These are phyloP conservation scores for Botryotinia narcissicola DNA, from an alignment of 2,329 filamentous ascomycete species.

Conservation along the genomic window DNA sequence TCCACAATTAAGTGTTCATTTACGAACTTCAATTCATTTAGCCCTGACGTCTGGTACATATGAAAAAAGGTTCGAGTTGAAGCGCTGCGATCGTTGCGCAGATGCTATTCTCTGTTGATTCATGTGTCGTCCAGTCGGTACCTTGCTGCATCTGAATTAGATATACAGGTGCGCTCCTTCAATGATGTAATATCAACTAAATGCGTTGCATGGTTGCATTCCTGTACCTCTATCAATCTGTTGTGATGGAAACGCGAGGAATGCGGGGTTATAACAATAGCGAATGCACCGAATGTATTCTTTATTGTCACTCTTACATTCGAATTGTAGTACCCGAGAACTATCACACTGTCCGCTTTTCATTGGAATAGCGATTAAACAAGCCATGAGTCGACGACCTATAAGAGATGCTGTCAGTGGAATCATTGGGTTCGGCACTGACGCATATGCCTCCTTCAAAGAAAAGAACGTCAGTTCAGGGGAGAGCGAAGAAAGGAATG, in stretches of 20 bases:
- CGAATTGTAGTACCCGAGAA: not conserved
- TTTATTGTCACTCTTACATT: not conserved
- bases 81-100: too few species aligned
- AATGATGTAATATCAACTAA: not conserved
- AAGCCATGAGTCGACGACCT: not conserved
- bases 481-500: not conserved
- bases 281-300: not conserved
- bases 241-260: not conserved
- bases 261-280: constrained; percentile 9
- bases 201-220: not conserved
- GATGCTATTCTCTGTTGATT: too few species aligned
- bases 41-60: not conserved
- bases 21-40: not conserved
- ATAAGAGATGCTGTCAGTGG: constrained; percentile 1
- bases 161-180: not conserved
- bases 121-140: not conserved
- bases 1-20: not conserved
- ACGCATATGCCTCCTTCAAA: constrained; percentile 9
- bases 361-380: not conserved
- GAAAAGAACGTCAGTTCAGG: not conserved
- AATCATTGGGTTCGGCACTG: not conserved
- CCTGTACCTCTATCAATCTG: not conserved
- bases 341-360: too few species aligned
- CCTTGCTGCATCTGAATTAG: not conserved
- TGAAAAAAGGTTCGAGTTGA: too few species aligned